Evolutionary conservation across 2,329 filamentous ascomycete genomes (phyloP), one percentile per base, ranked within the genome.

Genomic region (Colletotrichum sidae): DNA sequence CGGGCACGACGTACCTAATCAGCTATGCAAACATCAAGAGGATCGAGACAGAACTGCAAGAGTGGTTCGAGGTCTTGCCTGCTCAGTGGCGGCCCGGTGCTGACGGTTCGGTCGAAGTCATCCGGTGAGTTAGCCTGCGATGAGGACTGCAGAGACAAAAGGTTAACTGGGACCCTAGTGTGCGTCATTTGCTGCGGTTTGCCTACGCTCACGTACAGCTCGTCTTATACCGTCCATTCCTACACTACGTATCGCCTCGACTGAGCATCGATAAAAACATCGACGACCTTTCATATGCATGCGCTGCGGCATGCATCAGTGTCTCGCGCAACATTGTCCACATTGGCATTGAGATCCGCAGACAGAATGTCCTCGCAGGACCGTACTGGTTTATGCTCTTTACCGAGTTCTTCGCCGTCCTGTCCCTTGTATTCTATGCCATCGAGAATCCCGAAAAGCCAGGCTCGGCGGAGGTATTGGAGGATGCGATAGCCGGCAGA

Each of bases 351-450:
- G 90, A 94, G 72, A 94, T 94, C 81, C 89, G 91, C 69, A 90
- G 89, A 73, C 87, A 90, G 71, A 87, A 90, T 4, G 82, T 93
- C 7, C 81, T 96, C n/a, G 90, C 91, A 67, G 93, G 92, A 1
- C 91, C 92, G 0, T 94, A 93, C 76, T 96, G 92, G 92, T 95
- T 95, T 73, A 91, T 92, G 70, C 88, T 95, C 74, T 95, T 93
- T 73, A 93, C 92, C 2, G 91, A 92, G 13, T 94, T 93, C 78
- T 94, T 94, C 73, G 90, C 91, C 12, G 91, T 95, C 38, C 81
- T 96, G 38, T 92, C 92, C 0, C 81, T 96, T 50, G 83, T 95
- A 1, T 96, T 93, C 73, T 95, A 92, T 73, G 90, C 92, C 1
- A 81, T 93, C 12, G 92, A 95, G 74, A 95, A 95, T 69, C 91